Evolutionary conservation across 2,329 filamentous ascomycete species (phyloP).

Genomic region (Xylaria sp.): DNA sequence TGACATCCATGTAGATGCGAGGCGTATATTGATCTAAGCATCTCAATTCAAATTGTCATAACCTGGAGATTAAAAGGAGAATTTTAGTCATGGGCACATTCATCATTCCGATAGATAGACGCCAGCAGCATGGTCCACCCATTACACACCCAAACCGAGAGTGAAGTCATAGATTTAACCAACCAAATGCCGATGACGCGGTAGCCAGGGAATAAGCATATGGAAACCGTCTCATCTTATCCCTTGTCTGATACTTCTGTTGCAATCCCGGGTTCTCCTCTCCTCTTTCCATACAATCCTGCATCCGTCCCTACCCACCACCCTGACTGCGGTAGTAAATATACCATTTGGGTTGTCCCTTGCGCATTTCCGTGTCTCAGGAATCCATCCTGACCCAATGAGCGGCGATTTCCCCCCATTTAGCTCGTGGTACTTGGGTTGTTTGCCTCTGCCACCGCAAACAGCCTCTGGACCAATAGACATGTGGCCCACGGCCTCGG

Average conservation of each 20-base stretch:
- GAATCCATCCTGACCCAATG: slow-evolving; percentile 13
- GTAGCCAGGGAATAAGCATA: not conserved
- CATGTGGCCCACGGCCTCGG: slow-evolving; percentile 7
- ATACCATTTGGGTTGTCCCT: not conserved
- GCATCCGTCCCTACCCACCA: not conserved
- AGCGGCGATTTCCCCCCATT: slow-evolving; percentile 1
- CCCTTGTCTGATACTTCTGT: slow-evolving; percentile 12
- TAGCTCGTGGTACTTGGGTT: not conserved
- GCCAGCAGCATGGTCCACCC: not conserved
- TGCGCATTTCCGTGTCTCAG: slow-evolving; percentile 13
- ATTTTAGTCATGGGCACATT: slow-evolving; percentile 23
- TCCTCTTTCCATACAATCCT: slow-evolving; percentile 1
- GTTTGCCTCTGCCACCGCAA: slow-evolving; percentile 16
- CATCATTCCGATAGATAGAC: slow-evolving; percentile 14
- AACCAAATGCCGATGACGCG: not conserved
- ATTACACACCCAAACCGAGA: slow-evolving; percentile 1
- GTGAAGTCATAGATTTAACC: not conserved
- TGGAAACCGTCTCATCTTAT: not conserved
- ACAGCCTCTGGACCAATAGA: slow-evolving; percentile 12
- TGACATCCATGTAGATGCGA: not conserved
- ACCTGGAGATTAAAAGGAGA: not conserved
- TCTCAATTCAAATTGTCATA: not conserved
- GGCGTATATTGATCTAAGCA: not conserved
- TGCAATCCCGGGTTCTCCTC: slow-evolving; percentile 1
- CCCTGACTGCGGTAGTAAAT: not conserved